Evolutionary conservation across 2,329 filamentous ascomycete genomes (phyloP), one percentile per base, ranked within the genome.

Genomic region (Lecanoromycetidae sp.): DNA sequence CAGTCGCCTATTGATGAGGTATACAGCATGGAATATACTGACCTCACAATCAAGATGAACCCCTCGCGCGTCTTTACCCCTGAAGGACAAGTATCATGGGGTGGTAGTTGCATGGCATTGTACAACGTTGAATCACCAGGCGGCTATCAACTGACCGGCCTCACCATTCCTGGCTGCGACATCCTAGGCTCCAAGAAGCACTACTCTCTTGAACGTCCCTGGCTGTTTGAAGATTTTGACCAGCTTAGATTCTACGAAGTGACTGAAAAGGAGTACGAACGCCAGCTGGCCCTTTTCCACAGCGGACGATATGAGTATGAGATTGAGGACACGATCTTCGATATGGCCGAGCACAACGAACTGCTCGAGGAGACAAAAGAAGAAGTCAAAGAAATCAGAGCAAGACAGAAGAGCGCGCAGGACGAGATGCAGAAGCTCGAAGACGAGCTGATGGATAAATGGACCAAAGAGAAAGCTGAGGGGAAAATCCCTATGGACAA

Each of bases 181-280:
- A 68, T 70, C 30, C 65, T 74, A 6, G 71, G 72, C 0, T 71
- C 66, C 53, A 76, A 75, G 52, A 60, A 61, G 0, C 69, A 69
- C 1, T 77, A 75, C 54, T 62, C 58, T 2, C 52, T 63, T 0
- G 58, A 65, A 0, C 55, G 60, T 23, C 74, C 75, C 0, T 76
- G 74, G 69, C 62, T 78, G 2, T 78, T 76, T 54, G 64, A 70
- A 40, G 71, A 76, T 51, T 76, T 78, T 50, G 75, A 79, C 52
- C 65, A 75, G 35, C 62, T 78, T 17, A 71, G 67, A 0, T 78
- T 72, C 57, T 72, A 76, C 52, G 66, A 70, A 46, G 74, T 77
- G 12, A 65, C 55, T 27, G 71, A 76, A 51, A 60, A 63, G 10
- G 71, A 77, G 52, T 70, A 76, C 29, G 71, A 75, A 46, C 54